Conservation (phyloP, 805 yeast genomes). For the Scheffersomyces stipitis region DNA sequence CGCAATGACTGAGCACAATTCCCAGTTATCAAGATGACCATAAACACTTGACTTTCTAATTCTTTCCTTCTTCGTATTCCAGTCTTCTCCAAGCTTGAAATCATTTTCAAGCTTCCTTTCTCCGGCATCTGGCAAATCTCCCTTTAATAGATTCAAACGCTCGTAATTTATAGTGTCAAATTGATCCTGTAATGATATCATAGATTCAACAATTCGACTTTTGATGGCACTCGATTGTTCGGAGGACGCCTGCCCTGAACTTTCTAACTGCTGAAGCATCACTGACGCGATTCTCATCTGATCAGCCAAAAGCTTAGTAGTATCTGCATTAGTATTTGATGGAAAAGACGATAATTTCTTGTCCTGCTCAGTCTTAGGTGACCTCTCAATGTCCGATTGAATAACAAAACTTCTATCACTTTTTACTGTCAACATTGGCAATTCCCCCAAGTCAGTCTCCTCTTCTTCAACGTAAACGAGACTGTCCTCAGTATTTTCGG, state of each 20-base stretch:
- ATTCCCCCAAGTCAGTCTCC: conserved; percentile 73
- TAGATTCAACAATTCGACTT: conserved; percentile 26
- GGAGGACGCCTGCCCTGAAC: conserved; percentile 57
- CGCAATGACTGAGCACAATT: conserved; percentile 89
- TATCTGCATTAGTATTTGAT: not conserved
- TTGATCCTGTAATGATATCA: conserved; percentile 38
- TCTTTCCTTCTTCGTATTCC: conserved; percentile 79
- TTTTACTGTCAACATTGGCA: conserved; percentile 35
- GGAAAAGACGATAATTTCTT: not conserved
- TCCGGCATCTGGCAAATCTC: conserved; percentile 67
- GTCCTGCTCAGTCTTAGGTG: not conserved
- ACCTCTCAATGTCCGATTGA: not conserved
- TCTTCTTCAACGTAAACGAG: conserved; percentile 3
- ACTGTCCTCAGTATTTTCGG: not conserved
- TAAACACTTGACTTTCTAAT: conserved; percentile 74
- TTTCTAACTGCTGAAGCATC: conserved; percentile 87
- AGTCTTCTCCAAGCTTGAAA: conserved; percentile 89
- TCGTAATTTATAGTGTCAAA: conserved; percentile 39
- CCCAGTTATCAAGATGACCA: conserved; percentile 93
- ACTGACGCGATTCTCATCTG: conserved; percentile 97
- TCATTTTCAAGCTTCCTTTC: conserved; percentile 92
- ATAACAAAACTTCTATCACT: conserved; percentile 2
- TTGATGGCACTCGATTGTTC: conserved; percentile 31
- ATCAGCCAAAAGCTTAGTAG: conserved; percentile 62
- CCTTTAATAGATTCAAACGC: conserved; percentile 52